Evolutionary conservation across 129 eudicot genomes (phyloP).

Genomic region (Glebionis coronaria): DNA sequence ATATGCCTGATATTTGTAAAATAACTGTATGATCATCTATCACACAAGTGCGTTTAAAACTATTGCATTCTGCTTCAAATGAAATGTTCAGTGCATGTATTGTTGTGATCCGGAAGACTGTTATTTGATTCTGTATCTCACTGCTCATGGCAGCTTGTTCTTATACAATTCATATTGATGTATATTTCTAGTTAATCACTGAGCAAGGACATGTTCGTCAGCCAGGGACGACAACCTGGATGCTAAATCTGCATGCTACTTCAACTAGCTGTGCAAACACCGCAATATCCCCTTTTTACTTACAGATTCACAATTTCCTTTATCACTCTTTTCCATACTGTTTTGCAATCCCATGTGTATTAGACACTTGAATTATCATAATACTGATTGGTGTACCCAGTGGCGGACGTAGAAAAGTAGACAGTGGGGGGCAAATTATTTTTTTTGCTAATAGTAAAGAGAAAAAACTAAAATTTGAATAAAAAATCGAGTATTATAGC

Average conservation of each 20-base stretch:
- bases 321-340: neutral
- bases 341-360: neutral
- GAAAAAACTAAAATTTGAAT: too few species aligned
- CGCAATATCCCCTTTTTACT: neutral
- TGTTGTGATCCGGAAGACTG: neutral
- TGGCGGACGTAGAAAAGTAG: too few species aligned
- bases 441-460: too few species aligned
- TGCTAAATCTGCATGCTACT: neutral
- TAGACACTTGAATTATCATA: too few species aligned
- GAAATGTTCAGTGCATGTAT: neutral
- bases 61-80: neutral
- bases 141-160: conserved; percentile 3
- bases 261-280: neutral
- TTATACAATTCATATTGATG: neutral
- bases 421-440: too few species aligned
- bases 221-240: neutral
- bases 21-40: conserved; percentile 32
- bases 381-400: too few species aligned
- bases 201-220: neutral
- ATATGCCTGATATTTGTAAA: conserved; percentile 22
- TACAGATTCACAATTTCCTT: too few species aligned
- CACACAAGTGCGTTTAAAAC: conserved; percentile 7
- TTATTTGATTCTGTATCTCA: neutral
- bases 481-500: too few species aligned
- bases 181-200: neutral